Evolutionary conservation across 257 asterid species (phyloP).

Genomic region (Avicennia marina): DNA sequence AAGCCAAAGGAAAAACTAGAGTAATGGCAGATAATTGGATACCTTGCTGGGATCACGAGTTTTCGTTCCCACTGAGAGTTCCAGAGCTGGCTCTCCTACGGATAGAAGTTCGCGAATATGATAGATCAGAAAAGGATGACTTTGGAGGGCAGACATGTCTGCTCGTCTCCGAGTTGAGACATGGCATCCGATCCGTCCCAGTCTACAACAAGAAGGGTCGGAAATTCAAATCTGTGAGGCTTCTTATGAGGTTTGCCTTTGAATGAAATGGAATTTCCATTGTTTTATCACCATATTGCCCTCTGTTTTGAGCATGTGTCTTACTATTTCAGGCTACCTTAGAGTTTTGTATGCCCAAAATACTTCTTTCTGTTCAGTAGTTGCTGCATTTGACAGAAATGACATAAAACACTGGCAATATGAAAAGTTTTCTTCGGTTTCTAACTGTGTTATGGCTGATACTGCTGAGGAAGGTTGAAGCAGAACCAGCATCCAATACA

Average conservation of each 20-base stretch:
- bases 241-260: conserved; percentile 78
- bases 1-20: conserved; percentile 67
- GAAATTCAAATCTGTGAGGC: conserved; percentile 75
- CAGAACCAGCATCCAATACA: too few relatives aligned
- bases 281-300: too few relatives aligned
- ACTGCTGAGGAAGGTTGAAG: too few relatives aligned
- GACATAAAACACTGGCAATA: too few relatives aligned
- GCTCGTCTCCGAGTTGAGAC: conserved; percentile 78
- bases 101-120: conserved; percentile 80
- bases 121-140: conserved; percentile 88
- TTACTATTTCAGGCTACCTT: too few relatives aligned
- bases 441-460: too few relatives aligned
- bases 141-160: conserved; percentile 96
- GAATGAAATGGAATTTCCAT: conserved; percentile 25
- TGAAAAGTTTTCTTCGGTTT: too few relatives aligned
- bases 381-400: too few relatives aligned
- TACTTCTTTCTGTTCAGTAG: too few relatives aligned
- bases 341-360: too few relatives aligned
- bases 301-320: too few relatives aligned
- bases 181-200: conserved; percentile 83
- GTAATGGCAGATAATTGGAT: conserved; percentile 90
- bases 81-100: conserved; percentile 86
- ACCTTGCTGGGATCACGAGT: conserved; percentile 89
- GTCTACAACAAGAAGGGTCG: conserved; percentile 81
- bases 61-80: conserved; percentile 66